These are phyloP conservation scores for Hyaloscypha hepaticicola DNA, from an alignment of 495 filamentous ascomycete genomes.

Conservation along the genomic window DNA sequence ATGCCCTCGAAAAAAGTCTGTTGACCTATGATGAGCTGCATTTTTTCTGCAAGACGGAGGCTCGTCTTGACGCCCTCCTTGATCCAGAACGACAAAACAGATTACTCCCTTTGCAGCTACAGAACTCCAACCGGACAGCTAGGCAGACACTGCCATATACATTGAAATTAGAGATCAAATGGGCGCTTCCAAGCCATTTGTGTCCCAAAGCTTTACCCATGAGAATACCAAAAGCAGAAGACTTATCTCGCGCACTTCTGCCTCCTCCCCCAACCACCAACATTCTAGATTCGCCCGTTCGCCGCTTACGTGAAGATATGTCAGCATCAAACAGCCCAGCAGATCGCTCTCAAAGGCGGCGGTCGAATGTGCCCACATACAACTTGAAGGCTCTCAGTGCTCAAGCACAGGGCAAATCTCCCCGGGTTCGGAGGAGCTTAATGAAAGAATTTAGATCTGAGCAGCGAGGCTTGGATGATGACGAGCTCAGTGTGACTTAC, in stretches of 20 bases:
- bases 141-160: conserved; percentile 13
- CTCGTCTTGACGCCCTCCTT: conserved; percentile 5
- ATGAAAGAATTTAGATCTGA: conserved; percentile 35
- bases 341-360: conserved; percentile 31
- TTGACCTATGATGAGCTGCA: conserved; percentile 10
- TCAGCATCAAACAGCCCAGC: conserved; percentile 18
- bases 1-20: conserved; percentile 4
- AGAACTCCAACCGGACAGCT: not conserved
- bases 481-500: conserved; percentile 22
- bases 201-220: not conserved
- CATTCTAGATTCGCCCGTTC: conserved; percentile 1
- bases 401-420: conserved; percentile 46
- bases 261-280: not conserved
- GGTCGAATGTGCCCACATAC: conserved; percentile 47
- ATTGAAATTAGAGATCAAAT: conserved; percentile 16
- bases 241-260: too few relatives aligned
- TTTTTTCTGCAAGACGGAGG: conserved; percentile 3
- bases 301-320: conserved; percentile 1
- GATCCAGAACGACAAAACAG: conserved; percentile 12
- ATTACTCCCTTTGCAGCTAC: conserved; percentile 2
- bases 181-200: conserved; percentile 20
- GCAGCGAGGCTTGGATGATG: conserved; percentile 8
- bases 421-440: conserved; percentile 40
- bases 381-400: conserved; percentile 51
- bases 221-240: not conserved